Percentiles rank a stretch among this genome's conserved stretches.
Evolutionary conservation across 148 eudicot genomes (phyloP).

Genomic region (Vaccinium macrocarpon): DNA sequence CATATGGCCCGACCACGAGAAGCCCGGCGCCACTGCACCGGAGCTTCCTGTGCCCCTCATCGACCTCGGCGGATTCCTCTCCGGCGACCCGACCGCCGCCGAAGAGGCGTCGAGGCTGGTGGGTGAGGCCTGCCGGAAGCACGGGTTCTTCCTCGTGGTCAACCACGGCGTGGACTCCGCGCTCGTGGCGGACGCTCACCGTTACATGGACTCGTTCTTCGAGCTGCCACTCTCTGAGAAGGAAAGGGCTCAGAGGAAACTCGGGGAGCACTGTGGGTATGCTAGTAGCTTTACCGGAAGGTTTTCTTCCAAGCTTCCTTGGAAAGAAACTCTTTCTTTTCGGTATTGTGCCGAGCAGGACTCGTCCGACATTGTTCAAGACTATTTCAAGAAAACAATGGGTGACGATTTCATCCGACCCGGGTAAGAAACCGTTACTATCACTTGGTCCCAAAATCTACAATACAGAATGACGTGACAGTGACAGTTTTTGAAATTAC

Average conservation of each 20-base stretch:
- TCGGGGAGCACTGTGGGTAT: slow-evolving; percentile 52
- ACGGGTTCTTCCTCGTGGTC: slow-evolving; percentile 52
- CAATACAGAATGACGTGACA: neutral
- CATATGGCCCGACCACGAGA: slow-evolving; percentile 62
- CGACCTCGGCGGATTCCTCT: slow-evolving; percentile 42
- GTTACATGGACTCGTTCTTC: slow-evolving; percentile 41
- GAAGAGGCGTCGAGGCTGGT: slow-evolving; percentile 31
- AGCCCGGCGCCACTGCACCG: slow-evolving; percentile 22
- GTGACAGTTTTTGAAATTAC: no score
- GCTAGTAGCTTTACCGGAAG: slow-evolving; percentile 49
- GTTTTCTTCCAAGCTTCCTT: slow-evolving; percentile 43
- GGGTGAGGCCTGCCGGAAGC: slow-evolving; percentile 46
- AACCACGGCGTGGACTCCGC: slow-evolving; percentile 41
- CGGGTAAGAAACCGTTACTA: slow-evolving; percentile 28
- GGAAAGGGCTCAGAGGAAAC: slow-evolving; percentile 38
- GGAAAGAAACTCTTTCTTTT: slow-evolving; percentile 56
- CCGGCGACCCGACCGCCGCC: slow-evolving; percentile 31
- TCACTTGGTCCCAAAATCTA: no score
- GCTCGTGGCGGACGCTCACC: slow-evolving; percentile 34
- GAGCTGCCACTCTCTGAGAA: slow-evolving; percentile 37
- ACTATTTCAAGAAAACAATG: slow-evolving; percentile 39
- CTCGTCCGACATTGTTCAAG: slow-evolving; percentile 25
- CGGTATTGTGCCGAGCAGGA: slow-evolving; percentile 25
- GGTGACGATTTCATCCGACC: slow-evolving; percentile 35
- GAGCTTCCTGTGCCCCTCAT: slow-evolving; percentile 45